A percentile compares a stretch with the other conserved stretches of the same genome.
Conservation (phyloP, 352 stramenopile species). For the Pythium oligandrum region DNA sequence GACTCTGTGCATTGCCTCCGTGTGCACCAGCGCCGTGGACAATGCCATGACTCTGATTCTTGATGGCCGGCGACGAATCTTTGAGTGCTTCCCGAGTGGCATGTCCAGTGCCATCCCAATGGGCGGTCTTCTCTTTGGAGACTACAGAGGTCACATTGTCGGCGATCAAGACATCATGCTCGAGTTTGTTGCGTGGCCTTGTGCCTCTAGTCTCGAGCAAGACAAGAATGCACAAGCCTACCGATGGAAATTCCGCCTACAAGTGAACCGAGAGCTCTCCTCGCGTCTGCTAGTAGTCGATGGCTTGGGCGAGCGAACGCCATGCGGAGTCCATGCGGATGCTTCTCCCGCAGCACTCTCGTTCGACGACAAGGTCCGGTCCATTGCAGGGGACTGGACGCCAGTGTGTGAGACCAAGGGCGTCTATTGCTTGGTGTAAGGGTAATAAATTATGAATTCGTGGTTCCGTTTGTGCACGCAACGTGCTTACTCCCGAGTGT, state of each 20-base stretch:
- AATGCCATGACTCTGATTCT: conserved; percentile 30
- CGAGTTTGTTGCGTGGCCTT: conserved; percentile 27
- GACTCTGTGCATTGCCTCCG: too few relatives aligned
- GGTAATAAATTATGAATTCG: too few relatives aligned
- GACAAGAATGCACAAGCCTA: neutral
- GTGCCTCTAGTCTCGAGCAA: neutral
- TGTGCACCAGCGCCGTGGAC: neutral
- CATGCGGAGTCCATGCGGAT: neutral
- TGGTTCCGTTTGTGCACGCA: too few relatives aligned
- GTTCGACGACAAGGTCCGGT: too few relatives aligned
- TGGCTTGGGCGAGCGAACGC: conserved; percentile 8
- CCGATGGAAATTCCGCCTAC: too few relatives aligned
- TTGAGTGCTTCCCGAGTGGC: conserved; percentile 39
- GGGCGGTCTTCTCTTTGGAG: conserved; percentile 27
- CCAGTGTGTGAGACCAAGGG: conserved; percentile 11
- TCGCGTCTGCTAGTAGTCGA: conserved; percentile 7
- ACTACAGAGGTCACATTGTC: conserved; percentile 39
- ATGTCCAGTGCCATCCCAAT: conserved; percentile 30
- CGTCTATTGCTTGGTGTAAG: conserved; percentile 1
- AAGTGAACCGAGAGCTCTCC: too few relatives aligned
- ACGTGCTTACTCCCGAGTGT: too few relatives aligned
- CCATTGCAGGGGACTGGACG: conserved; percentile 2
- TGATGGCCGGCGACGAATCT: conserved; percentile 33
- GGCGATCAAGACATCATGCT: conserved; percentile 24
- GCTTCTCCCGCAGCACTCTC: neutral